Evolutionary conservation across 306 rosid species (phyloP), one percentile per base, ranked within the genome.

Genomic region (Canavalia ensiformis): DNA sequence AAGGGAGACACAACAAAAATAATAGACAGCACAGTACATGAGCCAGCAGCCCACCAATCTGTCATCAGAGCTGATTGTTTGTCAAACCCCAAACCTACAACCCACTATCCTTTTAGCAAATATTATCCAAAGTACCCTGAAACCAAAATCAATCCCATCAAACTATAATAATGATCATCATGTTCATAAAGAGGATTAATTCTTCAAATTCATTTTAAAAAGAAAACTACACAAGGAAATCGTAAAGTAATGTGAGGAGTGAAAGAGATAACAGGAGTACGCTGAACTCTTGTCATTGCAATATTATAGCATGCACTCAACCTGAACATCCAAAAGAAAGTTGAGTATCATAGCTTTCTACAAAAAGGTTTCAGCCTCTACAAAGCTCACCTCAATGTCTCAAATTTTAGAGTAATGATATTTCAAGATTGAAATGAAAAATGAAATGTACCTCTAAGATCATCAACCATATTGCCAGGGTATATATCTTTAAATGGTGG

Each of bases 401-500:
- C 11, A 37, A 66, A 42, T 56, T 44, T 34, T n/a, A 70, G 70
- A 80, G 58, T 25, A 75, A 73, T 60, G 64, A 39, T 46, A 46
- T 62, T 63, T 80, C 65, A 68, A 8, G 34, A 68, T 60, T 25
- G 64, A 79, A 62, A 78, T 82, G 31, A 75, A 52, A 83, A 64
- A 81, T 55, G 82, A 59, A 74, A 81, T 50, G 70, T 93, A 95
- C 99, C 99, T 89, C n/a, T 83, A 59, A 95, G 96, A 77, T 89
- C 94, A 72, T 91, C 93, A 47, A 76, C 90, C 82, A 95, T 76
- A 83, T 90, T 95, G 71, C 89, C 77, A 50, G 91, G 86, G 82
- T 91, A 95, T 83, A 95, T 89, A 69, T 93, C 92, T 84, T 72
- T 82, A 71, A 95, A 93, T 74, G 99, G 98, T 58, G 99, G 99